Base-by-base conservation (phyloP, 2,329 filamentous ascomycete species). In the Apiospora pterosperma region DNA sequence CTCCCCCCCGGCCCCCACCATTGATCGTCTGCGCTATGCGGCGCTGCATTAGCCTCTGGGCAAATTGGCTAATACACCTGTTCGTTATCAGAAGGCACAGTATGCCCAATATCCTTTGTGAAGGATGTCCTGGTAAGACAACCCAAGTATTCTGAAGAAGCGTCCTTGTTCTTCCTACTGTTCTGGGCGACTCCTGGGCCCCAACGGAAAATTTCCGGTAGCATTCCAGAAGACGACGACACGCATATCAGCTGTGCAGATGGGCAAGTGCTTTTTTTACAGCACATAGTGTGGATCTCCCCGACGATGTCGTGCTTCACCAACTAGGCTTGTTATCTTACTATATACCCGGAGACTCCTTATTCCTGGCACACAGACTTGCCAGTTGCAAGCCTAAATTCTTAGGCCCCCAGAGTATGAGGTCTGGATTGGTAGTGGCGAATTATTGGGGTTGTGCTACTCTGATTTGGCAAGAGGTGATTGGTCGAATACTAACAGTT, bases 51-150 rank as follows among this genome's bases (percentile, higher is more conserved):
- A 73, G 72, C 74, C 73, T 36, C 31, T 69, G 69, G 69, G 69
- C 68, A 74, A 76, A 73, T 75, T 78, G 74, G 77, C 78, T 82
- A 78, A 81, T 63, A 66, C 73, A 71, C 55, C 60, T 65, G 63
- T 69, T 67, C 71, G 67, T 69, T 63, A 65, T 64, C 70, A 94
- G 91, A 94, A 84, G 91, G 92, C 68, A 94, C 92, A 61, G 88
- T 94, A 68, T 93, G 91, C 77, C 90, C 90, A 71, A 93, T 94
- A 76, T 92, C 90, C 71, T 94, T 94, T 78, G 92, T 94, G 78
- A 92, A 92, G 80, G 90, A 93, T 76, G 87, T 92, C 69, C 81
- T 94, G 80, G 92, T 94, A 87, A 86, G 90, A 80, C 66, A 68
- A 66, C 67, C 41, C 48, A n/a, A 55, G 28, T 31, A 34, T 55